phyloP scores from a whole-genome alignment of 225 moss, liverwort and hornwort species.

The Climacium dendroides region DNA sequence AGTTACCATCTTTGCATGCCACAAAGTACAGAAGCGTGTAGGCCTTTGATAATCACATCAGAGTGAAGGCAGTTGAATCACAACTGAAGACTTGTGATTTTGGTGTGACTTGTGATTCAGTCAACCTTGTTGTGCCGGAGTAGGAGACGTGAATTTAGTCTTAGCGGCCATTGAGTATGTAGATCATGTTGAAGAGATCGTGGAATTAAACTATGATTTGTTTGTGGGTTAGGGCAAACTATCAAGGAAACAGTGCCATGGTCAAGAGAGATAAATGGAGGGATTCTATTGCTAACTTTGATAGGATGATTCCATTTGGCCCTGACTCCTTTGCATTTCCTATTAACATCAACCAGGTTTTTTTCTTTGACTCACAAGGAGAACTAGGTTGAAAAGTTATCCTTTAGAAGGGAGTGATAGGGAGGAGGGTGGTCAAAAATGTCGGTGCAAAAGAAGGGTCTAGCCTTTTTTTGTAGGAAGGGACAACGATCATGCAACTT shows the following conservation, averaged over 20 bases:
- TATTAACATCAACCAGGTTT: neutral
- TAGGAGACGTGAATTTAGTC: fast-evolving
- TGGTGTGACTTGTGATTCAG: neutral
- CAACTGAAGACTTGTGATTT: neutral
- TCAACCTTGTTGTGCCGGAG: neutral
- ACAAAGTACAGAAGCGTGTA: neutral
- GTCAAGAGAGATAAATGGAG: neutral
- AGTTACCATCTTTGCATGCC: neutral
- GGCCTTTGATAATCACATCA: neutral
- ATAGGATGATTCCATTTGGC: neutral
- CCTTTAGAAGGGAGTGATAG: neutral
- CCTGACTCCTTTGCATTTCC: neutral
- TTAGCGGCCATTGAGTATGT: neutral
- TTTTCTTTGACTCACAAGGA: fast-evolving
- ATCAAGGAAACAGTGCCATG: fast-evolving
- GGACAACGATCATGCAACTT: no score
- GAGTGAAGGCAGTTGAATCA: fast-evolving
- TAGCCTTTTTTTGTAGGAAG: no score
- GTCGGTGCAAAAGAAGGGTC: neutral
- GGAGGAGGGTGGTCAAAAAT: neutral
- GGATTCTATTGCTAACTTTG: neutral
- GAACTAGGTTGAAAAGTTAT: neutral
- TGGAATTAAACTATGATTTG: neutral
- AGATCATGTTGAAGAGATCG: neutral
- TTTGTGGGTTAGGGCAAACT: neutral